Base-by-base conservation (phyloP, 306 rosid genomes). In the Fagus sylvatica region DNA sequence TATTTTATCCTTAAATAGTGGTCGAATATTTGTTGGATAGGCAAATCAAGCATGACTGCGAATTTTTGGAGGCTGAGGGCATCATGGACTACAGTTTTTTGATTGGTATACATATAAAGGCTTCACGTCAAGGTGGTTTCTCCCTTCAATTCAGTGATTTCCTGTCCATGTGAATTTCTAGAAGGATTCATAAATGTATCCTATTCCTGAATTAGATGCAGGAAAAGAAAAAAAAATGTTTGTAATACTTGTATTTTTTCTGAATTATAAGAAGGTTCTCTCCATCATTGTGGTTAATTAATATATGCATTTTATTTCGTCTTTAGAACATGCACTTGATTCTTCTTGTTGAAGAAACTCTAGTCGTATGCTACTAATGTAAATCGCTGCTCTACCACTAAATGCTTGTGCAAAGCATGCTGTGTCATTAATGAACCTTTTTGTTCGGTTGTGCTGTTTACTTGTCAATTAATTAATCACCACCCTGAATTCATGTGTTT, bases 51-150 rank as follows among this genome's bases (percentile, higher is more conserved):
- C 62, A 48, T 71, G 90, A 87, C 40, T 87, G 88, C 4, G 82
- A 84, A 68, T 84, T 84, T 71, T 76, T 87, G 81, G 90, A 76
- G 77, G 84, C 74, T 5, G 86, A 81, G 57, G 88, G 86, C 75
- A 69, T 84, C 76, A 87, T 87, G 90, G 80, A 84, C 79, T 87
- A 84, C 34, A 84, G 90, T 71, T 72, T 87, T 39, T 73, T 87
- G 80, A 82, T 87, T 66, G 80, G 84, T 64, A 70, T 87, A 49
- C 88, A 81, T 71, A 16, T 73, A 13, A 62, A 67, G 48, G 57
- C 71, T 51, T 54, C 78, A 48, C 67, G 33, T 51, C 71, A 84
- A 81, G 90, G 88, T 81, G 53, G 46, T 74, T 68, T 41, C 67
- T 78, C 42, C 73, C 41, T 56, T 57, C 68, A 17, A 8, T n/a